Evolutionary conservation across 257 asterid genomes (phyloP), one percentile per base, ranked within the genome.

Genomic region (Jacaranda copaia): DNA sequence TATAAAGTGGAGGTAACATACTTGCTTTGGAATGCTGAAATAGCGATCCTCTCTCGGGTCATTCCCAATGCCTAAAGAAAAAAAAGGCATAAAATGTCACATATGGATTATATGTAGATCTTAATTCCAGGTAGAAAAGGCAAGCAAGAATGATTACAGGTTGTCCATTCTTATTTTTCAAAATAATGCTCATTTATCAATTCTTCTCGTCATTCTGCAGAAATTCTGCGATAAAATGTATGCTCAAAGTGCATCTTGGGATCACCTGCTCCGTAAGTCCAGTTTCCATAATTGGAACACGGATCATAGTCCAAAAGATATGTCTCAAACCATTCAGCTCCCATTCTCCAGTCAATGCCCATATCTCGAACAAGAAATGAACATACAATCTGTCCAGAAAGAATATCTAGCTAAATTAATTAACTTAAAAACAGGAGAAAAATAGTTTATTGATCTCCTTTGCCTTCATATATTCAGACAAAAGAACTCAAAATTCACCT

Each of bases 261-360:
- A 70, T 89, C 63, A 94, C 99, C 99, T 83, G 99, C 99, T 66
- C 99, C 99, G 51, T 94, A 94, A 15, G 98, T 88, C 99, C 98
- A 94, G 72, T 94, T 94, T 6, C 99, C 98, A 79, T 94, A 94
- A 70, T 94, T 94, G 72, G 99, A 94, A 81, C 97, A 94, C 36
- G 99, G 99, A 81, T 94, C 99, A 57, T 92, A 92, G 77, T 94
- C 99, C 81, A 94, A 79, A 62, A 94, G 98, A 82, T 90, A 92
- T 2, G 98, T 86, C 91, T 94, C 99, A 32, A 94, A 94, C 99
- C 99, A 94, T 80, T 94, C 99, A 18, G 99, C 99, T 79, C 99
- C 99, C 96, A 94, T 94, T 83, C 99, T 85, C 99, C 99, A 94
- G 87, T 94, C 99, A 12, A 92, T 82, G 65, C 95, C 96, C 97